Evolutionary conservation across 2,329 filamentous ascomycete genomes (phyloP), one percentile per base, ranked within the genome.

Genomic region (Penicillium sp.): DNA sequence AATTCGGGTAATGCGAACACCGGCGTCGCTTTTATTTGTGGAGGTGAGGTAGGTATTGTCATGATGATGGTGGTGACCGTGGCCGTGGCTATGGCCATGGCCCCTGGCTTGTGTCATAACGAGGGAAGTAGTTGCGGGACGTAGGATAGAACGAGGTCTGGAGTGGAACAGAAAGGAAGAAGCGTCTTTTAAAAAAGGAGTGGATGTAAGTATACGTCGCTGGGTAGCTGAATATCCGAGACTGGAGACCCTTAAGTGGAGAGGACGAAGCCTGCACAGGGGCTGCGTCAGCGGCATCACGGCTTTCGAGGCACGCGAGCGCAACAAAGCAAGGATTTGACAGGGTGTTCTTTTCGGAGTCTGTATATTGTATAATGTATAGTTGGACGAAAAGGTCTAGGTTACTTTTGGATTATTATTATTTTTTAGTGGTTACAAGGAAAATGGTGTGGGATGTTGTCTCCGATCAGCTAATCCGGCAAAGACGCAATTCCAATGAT

Each of bases 1-100:
- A 65, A 97, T 88, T 61, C 91, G 82, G 48, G 94, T 99, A 69
- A 97, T 97, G 66, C 91, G 87, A 65, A 96, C 95, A 61, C 91
- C 91, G 46, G 94, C 91, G 75, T 99, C 94, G 62, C 89, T 88
- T 76, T 91, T 94, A 76, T 96, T 90, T 60, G 80, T 81, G 7
- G 89, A 93, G 4, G 85, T 88, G 46, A 96, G 81, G 70, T 91
- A 94, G 39, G 85, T 83, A 75, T 90, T 94, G 74, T 96, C 91
- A 72, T 94, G 89, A 70, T 91, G 86, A 67, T 93, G 89, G 59
- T 81, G 80, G 70, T 90, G 85, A 14, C 47, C 47, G 66, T 89
- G 85, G 56, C 78, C 76, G 63, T 84, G 83, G 57, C 79, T 77
- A 64, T 84, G 83, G 48, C 65, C 65, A 60, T 75, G 74, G 59